Conservation (phyloP, 371 early-diverging fungal species). For the Rhizopus stolonifer region DNA sequence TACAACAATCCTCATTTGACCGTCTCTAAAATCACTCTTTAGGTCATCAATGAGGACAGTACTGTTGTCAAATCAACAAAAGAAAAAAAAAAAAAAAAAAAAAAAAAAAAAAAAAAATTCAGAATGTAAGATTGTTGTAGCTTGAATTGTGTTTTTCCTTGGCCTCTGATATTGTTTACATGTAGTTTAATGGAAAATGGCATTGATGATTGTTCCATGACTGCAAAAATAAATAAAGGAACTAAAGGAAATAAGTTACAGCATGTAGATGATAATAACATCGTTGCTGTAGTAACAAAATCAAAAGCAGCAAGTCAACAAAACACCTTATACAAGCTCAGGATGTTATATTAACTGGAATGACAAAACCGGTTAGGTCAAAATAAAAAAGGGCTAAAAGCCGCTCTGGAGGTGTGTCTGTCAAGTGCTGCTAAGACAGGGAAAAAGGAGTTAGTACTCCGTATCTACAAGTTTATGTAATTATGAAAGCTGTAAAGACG, state of each 20-base stretch:
- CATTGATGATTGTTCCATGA: constrained; percentile 2
- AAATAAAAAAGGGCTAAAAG: too few relatives aligned
- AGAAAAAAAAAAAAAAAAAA: constrained; percentile 4
- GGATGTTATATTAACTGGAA: too few relatives aligned
- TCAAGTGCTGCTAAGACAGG: too few relatives aligned
- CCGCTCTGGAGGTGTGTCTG: too few relatives aligned
- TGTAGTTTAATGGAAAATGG: constrained; percentile 10
- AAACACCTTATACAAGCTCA: too few relatives aligned
- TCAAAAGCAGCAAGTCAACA: constrained; percentile 7
- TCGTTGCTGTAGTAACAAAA: constrained; percentile 6
- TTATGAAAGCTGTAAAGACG: too few relatives aligned
- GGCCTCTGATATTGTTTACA: constrained; percentile 12
- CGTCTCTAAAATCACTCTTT: constrained; percentile 12
- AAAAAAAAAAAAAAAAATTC: too few relatives aligned
- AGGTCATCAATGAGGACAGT: constrained; percentile 3
- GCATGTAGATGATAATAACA: constrained; percentile 2
- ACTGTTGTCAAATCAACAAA: too few relatives aligned
- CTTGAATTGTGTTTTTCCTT: constrained; percentile 9
- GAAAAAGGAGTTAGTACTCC: too few relatives aligned
- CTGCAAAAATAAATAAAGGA: constrained; percentile 7
- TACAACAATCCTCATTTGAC: constrained; percentile 8
- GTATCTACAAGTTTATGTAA: too few relatives aligned
- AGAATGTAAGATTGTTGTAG: constrained; percentile 7
- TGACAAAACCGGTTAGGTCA: too few relatives aligned
- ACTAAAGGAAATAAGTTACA: constrained; percentile 12